Percentiles rank a stretch among this genome's conserved stretches.
Conservation (phyloP, 1,139 yeast genomes). For the Yarrowia galli region DNA sequence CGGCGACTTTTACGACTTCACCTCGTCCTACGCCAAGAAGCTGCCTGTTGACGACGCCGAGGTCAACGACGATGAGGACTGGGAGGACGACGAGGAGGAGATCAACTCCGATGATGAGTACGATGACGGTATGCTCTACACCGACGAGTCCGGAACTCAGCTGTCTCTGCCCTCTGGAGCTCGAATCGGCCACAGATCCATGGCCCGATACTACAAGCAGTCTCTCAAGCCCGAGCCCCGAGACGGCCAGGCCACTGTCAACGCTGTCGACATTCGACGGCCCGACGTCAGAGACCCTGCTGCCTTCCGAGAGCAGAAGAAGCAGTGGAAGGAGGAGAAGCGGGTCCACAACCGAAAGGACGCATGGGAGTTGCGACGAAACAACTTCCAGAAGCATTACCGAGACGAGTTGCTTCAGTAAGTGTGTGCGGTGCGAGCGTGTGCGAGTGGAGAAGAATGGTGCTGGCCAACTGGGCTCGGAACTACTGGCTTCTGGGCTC, state of each 20-base stretch:
- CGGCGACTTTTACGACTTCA: slow-evolving; percentile 86
- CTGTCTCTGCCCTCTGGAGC: slow-evolving; percentile 86
- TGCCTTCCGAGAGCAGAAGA: slow-evolving; percentile 63
- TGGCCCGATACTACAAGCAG: slow-evolving; percentile 86
- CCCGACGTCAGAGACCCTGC: slow-evolving; percentile 58
- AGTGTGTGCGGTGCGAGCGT: slow-evolving; percentile 37
- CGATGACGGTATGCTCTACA: slow-evolving; percentile 58
- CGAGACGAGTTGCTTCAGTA: slow-evolving; percentile 90
- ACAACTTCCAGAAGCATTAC: slow-evolving; percentile 89
- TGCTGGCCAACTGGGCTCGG: neutral
- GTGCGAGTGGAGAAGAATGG: neutral
- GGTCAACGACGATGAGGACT: slow-evolving; percentile 53
- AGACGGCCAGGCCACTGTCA: slow-evolving; percentile 93
- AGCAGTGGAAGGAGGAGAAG: slow-evolving; percentile 76
- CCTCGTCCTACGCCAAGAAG: slow-evolving; percentile 61
- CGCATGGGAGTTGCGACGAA: slow-evolving; percentile 78
- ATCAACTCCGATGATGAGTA: slow-evolving; percentile 59
- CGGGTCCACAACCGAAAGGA: slow-evolving; percentile 72
- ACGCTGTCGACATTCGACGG: slow-evolving; percentile 90
- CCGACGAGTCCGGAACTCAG: slow-evolving; percentile 72
- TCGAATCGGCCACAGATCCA: slow-evolving; percentile 87
- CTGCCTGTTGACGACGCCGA: slow-evolving; percentile 50
- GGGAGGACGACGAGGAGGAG: slow-evolving; percentile 56
- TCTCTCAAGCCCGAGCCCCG: slow-evolving; percentile 77
- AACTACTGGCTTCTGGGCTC: neutral